These are phyloP conservation scores for Tolypocladium amazonense DNA, from an alignment of 2,329 filamentous ascomycete species.

Conservation along the genomic window DNA sequence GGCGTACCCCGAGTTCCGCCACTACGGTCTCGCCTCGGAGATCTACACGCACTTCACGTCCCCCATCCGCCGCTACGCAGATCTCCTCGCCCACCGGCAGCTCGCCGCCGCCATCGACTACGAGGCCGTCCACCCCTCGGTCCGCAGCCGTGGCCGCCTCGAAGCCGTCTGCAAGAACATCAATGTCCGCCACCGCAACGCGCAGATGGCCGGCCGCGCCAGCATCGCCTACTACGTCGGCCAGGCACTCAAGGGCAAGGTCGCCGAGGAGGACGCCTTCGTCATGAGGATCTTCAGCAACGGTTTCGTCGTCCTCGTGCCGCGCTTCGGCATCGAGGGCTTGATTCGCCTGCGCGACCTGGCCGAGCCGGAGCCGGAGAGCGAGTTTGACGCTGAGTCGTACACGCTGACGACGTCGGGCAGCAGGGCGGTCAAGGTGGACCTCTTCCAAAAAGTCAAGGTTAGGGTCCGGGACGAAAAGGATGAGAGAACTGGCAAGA, in stretches of 20 bases:
- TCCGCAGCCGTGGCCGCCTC: slow-evolving; percentile 73
- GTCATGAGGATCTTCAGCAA: slow-evolving; percentile 97
- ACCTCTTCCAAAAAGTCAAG: slow-evolving; percentile 84
- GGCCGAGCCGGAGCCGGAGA: slow-evolving; percentile 65
- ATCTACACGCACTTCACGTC: slow-evolving; percentile 99
- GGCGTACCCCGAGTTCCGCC: slow-evolving; percentile 85
- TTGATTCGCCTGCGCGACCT: slow-evolving; percentile 80
- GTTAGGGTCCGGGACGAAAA: slow-evolving; percentile 87
- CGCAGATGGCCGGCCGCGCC: slow-evolving; percentile 86
- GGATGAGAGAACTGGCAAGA: slow-evolving; percentile 93
- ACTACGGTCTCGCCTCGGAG: slow-evolving; percentile 90
- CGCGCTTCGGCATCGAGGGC: slow-evolving; percentile 89
- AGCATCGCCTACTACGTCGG: slow-evolving; percentile 98
- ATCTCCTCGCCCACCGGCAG: slow-evolving; percentile 87
- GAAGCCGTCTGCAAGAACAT: slow-evolving; percentile 97
- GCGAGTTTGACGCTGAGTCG: slow-evolving; percentile 74
- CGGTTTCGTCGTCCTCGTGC: slow-evolving; percentile 93
- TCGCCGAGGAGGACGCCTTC: slow-evolving; percentile 79
- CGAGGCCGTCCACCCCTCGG: slow-evolving; percentile 69
- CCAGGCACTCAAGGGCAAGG: slow-evolving; percentile 74
- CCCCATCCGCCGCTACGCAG: slow-evolving; percentile 94
- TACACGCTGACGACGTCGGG: slow-evolving; percentile 61
- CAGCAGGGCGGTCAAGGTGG: slow-evolving; percentile 49
- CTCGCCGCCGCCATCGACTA: slow-evolving; percentile 93
- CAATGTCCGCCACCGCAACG: slow-evolving; percentile 93